Percentiles rank a stretch among this genome's conserved stretches.
Evolutionary conservation across 2,329 filamentous ascomycete genomes (phyloP).

Genomic region (Penicillium oxalicum): DNA sequence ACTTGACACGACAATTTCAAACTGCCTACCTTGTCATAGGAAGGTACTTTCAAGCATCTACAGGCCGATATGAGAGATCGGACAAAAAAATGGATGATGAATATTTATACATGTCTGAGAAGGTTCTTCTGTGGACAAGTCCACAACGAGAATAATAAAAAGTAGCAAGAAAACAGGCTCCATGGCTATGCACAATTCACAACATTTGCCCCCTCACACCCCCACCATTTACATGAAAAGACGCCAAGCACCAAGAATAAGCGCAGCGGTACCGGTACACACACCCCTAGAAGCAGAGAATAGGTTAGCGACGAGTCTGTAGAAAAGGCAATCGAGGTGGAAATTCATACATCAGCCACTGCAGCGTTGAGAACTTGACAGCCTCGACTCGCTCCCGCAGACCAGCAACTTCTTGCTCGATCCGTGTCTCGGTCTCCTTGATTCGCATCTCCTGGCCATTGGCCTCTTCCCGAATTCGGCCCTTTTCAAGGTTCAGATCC

Average conservation of each 20-base stretch:
- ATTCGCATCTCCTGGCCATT: slow-evolving; percentile 96
- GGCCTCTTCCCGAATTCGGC: slow-evolving; percentile 89
- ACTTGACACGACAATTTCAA: too few relatives aligned
- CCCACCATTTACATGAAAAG: slow-evolving; percentile 51
- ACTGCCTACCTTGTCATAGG: too few relatives aligned
- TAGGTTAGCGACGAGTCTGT: slow-evolving; percentile 21
- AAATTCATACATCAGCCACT: slow-evolving; percentile 87
- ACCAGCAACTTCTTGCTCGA: slow-evolving; percentile 93
- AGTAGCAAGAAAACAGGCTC: slow-evolving; percentile 11
- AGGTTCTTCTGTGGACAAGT: slow-evolving; percentile 1
- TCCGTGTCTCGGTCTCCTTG: slow-evolving; percentile 97
- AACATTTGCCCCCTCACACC: slow-evolving; percentile 1
- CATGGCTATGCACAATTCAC: slow-evolving; percentile 15
- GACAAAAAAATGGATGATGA: not conserved
- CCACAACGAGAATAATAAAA: slow-evolving; percentile 5
- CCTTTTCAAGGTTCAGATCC: slow-evolving; percentile 94
- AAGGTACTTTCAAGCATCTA: not conserved
- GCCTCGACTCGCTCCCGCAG: slow-evolving; percentile 87
- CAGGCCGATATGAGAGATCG: slow-evolving; percentile 6
- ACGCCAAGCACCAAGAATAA: slow-evolving; percentile 63
- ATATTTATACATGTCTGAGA: slow-evolving; percentile 13
- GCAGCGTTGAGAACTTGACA: slow-evolving; percentile 95
- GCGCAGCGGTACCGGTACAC: slow-evolving; percentile 59
- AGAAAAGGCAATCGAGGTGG: not conserved
- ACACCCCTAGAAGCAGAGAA: slow-evolving; percentile 47